Base-by-base conservation (phyloP, 208 protist species). In the Herpetomonas samuelpessoai region DNA sequence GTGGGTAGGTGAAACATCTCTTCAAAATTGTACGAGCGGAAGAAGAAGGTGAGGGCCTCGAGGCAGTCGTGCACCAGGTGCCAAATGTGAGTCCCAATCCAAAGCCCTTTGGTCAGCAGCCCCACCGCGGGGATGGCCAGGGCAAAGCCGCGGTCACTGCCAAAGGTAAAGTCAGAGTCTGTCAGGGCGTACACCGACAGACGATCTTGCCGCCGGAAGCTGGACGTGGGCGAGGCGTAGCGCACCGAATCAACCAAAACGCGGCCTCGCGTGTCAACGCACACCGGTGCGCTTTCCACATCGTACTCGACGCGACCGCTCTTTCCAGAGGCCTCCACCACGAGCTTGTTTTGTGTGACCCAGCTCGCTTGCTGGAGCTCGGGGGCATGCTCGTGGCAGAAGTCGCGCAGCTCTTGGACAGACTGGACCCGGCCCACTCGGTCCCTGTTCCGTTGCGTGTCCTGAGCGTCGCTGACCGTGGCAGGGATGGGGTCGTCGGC, bases 41-140 rank as follows among this genome's bases (percentile, higher is more conserved):
- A 50, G 26, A 52, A 19, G 25, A 16, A 16, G 39, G 55, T 59
- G 0, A 71, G 24, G 14, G 31, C 46, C 16, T 22, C 39, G 16
- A 71, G 39, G 24, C 52, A 30, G 46, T 71, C 65, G 28, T 65
- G 55, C 19, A 71, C 50, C 10, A 41, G 48, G 39, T 71, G 65
- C 50, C 63, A 71, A 26, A 71, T 46, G 27, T 71, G 65, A 3
- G 58, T 62, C 4, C 52, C 1, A 35, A 64, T 54, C 31, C 39
- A 65, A 2, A 31, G 9, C 14, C 57, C 58, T 1, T 57, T 35
- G 0, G 58, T 38, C 53, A 73, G 12, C 35, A 73, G 25, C 24
- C 58, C 55, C 14, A 73, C 49, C 26, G 65, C 65, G 22, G 65
- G 65, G 25, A 71, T 56, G 19, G 62, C 46, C 51, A 38, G 27